Percentiles rank a stretch among this genome's conserved stretches.
Evolutionary conservation across 257 asterid genomes (phyloP).

Genomic region (Fraxinus pennsylvanica): DNA sequence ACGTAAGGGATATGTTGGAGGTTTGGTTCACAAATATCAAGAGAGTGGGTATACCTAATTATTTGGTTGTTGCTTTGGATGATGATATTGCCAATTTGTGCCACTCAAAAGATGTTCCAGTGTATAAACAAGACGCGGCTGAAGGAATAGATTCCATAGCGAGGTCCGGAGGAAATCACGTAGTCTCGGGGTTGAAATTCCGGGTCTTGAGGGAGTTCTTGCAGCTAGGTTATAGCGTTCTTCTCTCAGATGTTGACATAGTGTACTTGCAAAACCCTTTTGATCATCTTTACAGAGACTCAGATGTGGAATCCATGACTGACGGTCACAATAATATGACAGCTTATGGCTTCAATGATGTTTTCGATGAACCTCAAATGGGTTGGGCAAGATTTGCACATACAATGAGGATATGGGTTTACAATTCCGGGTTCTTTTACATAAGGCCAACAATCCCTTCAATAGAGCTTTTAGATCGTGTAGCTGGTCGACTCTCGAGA

Average conservation of each 20-base stretch:
- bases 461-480: conserved; percentile 71
- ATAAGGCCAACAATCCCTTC: conserved; percentile 68
- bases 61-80: conserved; percentile 63
- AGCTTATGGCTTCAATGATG: conserved; percentile 58
- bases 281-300: conserved; percentile 52
- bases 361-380: conserved; percentile 61
- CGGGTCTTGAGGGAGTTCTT: conserved; percentile 59
- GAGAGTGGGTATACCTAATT: conserved; percentile 55
- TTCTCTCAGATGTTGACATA: conserved; percentile 68
- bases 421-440: conserved; percentile 48
- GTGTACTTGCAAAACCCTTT: conserved; percentile 66
- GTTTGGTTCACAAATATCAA: conserved; percentile 60
- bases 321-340: conserved; percentile 66
- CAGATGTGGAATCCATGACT: conserved; percentile 73
- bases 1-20: conserved; percentile 48
- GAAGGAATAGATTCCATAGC: conserved; percentile 44
- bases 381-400: conserved; percentile 68
- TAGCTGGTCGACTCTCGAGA: conserved; percentile 46
- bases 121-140: conserved; percentile 45
- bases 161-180: conserved; percentile 57
- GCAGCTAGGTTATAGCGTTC: conserved; percentile 66
- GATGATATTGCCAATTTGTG: conserved; percentile 50
- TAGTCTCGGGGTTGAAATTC: conserved; percentile 65
- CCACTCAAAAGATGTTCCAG: conserved; percentile 44
- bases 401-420: conserved; percentile 68